Evolutionary conservation across 1,284 basidiomycete genomes (phyloP), one percentile per base, ranked within the genome.

Genomic region (Fistulinella staudtii): DNA sequence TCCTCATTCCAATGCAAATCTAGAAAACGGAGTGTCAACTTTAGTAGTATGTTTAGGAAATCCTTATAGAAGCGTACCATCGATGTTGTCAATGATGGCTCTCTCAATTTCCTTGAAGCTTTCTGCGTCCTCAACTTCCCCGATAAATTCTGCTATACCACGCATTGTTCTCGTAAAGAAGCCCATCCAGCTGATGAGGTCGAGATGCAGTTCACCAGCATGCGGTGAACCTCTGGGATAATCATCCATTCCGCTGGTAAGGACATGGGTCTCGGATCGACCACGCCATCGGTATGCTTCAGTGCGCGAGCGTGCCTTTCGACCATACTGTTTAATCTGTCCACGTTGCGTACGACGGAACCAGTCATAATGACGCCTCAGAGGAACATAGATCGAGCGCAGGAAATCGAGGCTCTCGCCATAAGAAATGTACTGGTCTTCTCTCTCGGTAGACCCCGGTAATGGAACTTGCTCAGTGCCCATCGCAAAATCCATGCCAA

Each of bases 251-350:
- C 93, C 93, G 55, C 88, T 92, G 0, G 94, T 95, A 43, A 97
- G 69, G 21, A 97, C 88, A 67, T 97, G 93, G 36, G 76, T 74
- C 56, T 83, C 76, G 8, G 89, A 88, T 28, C 93, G 76, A n/a
- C 93, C 93, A 28, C 94, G 80, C 94, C 93, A 97, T 37, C 93
- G 77, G 66, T 94, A 97, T 1, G 80, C 93, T 66, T 97, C 93
- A 3, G 80, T 82, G 42, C 87, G 76, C n/a, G 88, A 90, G 8
- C 86, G 79, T 1, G 91, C 87, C 48, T 77, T 76, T 27, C 93
- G 79, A 5, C 77, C 80, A 66, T 93, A 97, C 60, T 92, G 89
- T 58, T 89, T 89, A 57, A 97, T 89, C 63, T 94, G 90, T 8
- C 92, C 92, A 8, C 88, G 80, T 65, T 97, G 93, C 3, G 93